These are phyloP conservation scores for Alternaria incomplexa DNA, from an alignment of 2,329 filamentous ascomycete genomes.

Conservation along the genomic window DNA sequence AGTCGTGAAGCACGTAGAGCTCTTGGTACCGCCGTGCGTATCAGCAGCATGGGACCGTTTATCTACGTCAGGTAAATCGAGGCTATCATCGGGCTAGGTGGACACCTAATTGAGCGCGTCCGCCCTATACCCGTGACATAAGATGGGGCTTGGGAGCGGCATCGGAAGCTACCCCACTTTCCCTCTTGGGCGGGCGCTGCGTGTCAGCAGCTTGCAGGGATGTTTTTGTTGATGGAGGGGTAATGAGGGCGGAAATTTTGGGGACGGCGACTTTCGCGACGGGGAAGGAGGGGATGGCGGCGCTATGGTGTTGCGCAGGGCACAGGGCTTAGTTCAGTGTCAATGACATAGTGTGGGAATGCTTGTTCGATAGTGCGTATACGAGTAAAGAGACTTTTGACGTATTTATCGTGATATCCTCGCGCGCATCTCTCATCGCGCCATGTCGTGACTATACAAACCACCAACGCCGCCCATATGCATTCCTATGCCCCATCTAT, in stretches of 20 bases:
- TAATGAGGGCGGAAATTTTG: conserved; percentile 9
- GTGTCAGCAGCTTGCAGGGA: background rate
- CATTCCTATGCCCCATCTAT: conserved; percentile 20
- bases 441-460: conserved; percentile 1
- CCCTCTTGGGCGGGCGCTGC: background rate
- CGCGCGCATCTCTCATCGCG: background rate
- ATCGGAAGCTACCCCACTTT: conserved; percentile 9
- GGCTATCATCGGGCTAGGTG: conserved; percentile 26
- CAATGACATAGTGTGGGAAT: background rate
- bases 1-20: background rate
- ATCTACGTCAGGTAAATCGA: conserved; percentile 26
- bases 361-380: background rate
- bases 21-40: background rate
- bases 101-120: background rate
- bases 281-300: background rate
- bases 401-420: background rate
- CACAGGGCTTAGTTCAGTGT: background rate
- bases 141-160: background rate
- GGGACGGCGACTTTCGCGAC: conserved; percentile 3
- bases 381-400: background rate
- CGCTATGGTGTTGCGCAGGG: background rate
- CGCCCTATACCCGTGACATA: background rate
- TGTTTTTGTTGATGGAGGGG: conserved; percentile 12
- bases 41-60: conserved; percentile 12
- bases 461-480: conserved; percentile 31